Evolutionary conservation across 495 filamentous ascomycete species (phyloP).

Genomic region (Podospora appendiculata): DNA sequence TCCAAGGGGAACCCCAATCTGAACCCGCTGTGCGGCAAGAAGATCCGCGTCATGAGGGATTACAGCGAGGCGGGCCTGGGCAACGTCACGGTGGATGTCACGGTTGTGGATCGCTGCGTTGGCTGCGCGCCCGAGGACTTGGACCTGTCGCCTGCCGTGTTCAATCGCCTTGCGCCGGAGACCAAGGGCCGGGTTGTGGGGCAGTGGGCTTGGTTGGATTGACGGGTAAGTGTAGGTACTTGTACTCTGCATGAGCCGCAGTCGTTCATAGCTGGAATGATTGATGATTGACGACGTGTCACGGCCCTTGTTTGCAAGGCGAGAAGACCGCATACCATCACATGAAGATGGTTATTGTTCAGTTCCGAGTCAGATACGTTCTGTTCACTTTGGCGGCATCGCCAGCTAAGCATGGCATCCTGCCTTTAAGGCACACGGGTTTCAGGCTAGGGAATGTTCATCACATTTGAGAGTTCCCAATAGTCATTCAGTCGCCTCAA

Average conservation of each 20-base stretch:
- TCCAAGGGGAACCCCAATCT: slow-evolving; percentile 47
- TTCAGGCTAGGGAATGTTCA: not conserved
- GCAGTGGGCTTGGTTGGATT: not conserved
- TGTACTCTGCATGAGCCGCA: too few species aligned
- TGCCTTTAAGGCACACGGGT: not conserved
- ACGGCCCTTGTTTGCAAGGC: too few species aligned
- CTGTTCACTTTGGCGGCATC: too few species aligned
- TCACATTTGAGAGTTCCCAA: too few species aligned
- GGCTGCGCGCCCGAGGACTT: slow-evolving; percentile 59
- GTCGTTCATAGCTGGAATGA: too few species aligned
- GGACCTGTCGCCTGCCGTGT: slow-evolving; percentile 56
- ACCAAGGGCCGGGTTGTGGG: not conserved
- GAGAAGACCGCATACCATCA: too few species aligned
- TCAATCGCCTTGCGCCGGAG: slow-evolving; percentile 20
- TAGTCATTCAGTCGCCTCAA: too few species aligned
- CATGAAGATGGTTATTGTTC: too few species aligned
- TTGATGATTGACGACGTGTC: too few species aligned
- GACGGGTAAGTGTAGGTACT: too few species aligned
- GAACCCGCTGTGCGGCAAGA: slow-evolving; percentile 64
- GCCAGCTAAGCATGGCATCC: too few species aligned
- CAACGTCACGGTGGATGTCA: slow-evolving; percentile 51
- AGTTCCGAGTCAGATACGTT: too few species aligned
- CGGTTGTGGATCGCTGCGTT: slow-evolving; percentile 66
- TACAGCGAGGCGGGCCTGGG: slow-evolving; percentile 23
- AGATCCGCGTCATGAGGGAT: slow-evolving; percentile 48